Percentiles rank a stretch among this genome's conserved stretches.
These are phyloP conservation scores for Rhizopogon vinicolor DNA, from an alignment of 768 basidiomycete species.

Conservation along the genomic window DNA sequence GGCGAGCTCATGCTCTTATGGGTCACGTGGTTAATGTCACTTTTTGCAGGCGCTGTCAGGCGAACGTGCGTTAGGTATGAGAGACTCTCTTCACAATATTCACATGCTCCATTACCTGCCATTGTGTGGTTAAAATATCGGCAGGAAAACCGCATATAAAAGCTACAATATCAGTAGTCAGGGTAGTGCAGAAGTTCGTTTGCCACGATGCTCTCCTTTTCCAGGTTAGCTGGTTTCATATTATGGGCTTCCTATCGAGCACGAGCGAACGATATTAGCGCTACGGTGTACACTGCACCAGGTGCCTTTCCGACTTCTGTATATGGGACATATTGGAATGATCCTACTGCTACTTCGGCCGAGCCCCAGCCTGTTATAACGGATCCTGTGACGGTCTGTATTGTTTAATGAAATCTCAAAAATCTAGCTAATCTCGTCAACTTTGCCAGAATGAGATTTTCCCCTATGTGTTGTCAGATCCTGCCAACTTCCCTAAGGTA, in stretches of 20 bases:
- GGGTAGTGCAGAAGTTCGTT: not conserved
- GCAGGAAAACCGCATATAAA: not conserved
- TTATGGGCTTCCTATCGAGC: slow-evolving; percentile 1
- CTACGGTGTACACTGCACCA: slow-evolving; percentile 52
- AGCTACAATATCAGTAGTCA: not conserved
- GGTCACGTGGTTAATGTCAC: not conserved
- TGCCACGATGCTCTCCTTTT: slow-evolving; percentile 12
- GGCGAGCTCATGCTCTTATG: not conserved
- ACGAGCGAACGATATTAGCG: slow-evolving; percentile 8
- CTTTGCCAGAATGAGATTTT: slow-evolving; percentile 48
- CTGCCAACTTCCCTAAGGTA: slow-evolving; percentile 50
- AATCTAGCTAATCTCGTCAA: not conserved
- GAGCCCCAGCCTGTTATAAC: slow-evolving; percentile 71
- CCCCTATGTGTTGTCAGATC: slow-evolving; percentile 55
- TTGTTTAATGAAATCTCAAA: slow-evolving; percentile 1
- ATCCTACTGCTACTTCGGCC: slow-evolving; percentile 60
- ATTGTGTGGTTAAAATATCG: not conserved
- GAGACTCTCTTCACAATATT: not conserved
- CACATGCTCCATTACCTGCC: not conserved
- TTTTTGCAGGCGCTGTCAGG: not conserved
- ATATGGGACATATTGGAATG: slow-evolving; percentile 61
- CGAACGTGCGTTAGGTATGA: not conserved
- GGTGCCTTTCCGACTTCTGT: slow-evolving; percentile 60
- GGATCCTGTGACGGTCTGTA: slow-evolving; percentile 56
- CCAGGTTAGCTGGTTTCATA: slow-evolving; percentile 9